Evolutionary conservation across 108 stramenopile species (phyloP).

Genomic region (Skeletonema tropicum): DNA sequence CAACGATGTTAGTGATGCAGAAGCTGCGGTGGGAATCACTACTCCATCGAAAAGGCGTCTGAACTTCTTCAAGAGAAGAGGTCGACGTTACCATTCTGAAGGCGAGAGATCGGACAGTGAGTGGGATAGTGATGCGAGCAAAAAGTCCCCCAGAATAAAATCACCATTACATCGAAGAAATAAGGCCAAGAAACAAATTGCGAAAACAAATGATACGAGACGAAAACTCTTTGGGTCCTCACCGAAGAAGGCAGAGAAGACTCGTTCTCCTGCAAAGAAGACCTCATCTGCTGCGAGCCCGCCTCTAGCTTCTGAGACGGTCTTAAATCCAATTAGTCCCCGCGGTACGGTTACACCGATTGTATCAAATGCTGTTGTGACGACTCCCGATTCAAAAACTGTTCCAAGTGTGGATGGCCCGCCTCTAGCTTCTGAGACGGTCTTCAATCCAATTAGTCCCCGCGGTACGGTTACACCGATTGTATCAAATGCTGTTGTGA

Average conservation of each 20-base stretch:
- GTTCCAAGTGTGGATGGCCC: background rate
- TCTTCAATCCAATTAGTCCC: background rate
- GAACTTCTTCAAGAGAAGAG: constrained; percentile 6
- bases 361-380: background rate
- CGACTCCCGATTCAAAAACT: background rate
- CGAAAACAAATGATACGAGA: background rate
- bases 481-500: background rate
- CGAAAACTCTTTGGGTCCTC: background rate
- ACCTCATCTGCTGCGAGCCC: background rate
- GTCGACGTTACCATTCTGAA: constrained; percentile 22
- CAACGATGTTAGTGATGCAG: background rate
- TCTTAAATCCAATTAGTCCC: background rate
- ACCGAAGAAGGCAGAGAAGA: background rate
- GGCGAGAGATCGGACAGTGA: constrained; percentile 30
- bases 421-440: background rate
- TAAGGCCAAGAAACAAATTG: background rate
- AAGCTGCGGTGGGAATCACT: background rate
- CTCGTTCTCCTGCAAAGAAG: background rate
- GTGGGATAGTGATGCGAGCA: constrained; percentile 7
- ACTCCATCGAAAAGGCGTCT: background rate
- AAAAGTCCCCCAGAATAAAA: background rate
- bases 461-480: background rate
- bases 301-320: background rate
- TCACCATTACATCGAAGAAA: background rate
- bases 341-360: background rate